Evolutionary conservation across 2,329 filamentous ascomycete genomes (phyloP).

Genomic region (Colletotrichum zoysiae): DNA sequence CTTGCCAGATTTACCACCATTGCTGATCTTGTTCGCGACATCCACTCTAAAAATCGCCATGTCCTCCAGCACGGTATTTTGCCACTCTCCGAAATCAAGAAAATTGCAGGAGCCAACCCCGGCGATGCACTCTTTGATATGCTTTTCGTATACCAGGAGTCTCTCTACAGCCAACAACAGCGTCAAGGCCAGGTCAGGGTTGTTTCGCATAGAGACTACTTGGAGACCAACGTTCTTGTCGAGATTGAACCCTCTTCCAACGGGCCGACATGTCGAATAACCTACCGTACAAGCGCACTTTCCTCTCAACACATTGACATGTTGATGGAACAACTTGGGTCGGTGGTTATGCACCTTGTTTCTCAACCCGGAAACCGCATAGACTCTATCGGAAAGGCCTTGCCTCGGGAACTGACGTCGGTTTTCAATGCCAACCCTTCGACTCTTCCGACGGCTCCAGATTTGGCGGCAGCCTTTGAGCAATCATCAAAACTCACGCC

Average conservation of each 20-base stretch:
- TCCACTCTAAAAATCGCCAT: constrained; percentile 75
- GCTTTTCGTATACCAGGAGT: constrained; percentile 88
- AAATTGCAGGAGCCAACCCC: constrained; percentile 65
- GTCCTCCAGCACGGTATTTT: constrained; percentile 74
- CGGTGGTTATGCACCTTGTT: constrained; percentile 55
- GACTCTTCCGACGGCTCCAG: constrained; percentile 52
- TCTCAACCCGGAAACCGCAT: constrained; percentile 8
- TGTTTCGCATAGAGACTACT: constrained; percentile 73
- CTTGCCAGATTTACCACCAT: constrained; percentile 64
- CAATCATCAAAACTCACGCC: constrained; percentile 61
- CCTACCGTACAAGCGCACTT: constrained; percentile 63
- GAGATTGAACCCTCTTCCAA: constrained; percentile 76
- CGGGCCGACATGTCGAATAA: constrained; percentile 58
- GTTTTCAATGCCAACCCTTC: constrained; percentile 59
- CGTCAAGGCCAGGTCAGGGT: constrained; percentile 60
- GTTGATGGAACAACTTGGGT: constrained; percentile 72
- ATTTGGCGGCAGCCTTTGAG: constrained; percentile 69
- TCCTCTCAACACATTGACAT: constrained; percentile 66
- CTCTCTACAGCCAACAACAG: constrained; percentile 57
- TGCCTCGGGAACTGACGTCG: constrained; percentile 58
- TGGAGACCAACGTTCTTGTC: constrained; percentile 82
- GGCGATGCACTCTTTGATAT: constrained; percentile 77
- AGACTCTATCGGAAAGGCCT: constrained; percentile 44
- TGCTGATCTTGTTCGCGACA: constrained; percentile 70
- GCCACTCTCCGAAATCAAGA: constrained; percentile 78